These are phyloP conservation scores for Coemansia pectinata DNA, from an alignment of 192 early-diverging fungal species.

Conservation along the genomic window DNA sequence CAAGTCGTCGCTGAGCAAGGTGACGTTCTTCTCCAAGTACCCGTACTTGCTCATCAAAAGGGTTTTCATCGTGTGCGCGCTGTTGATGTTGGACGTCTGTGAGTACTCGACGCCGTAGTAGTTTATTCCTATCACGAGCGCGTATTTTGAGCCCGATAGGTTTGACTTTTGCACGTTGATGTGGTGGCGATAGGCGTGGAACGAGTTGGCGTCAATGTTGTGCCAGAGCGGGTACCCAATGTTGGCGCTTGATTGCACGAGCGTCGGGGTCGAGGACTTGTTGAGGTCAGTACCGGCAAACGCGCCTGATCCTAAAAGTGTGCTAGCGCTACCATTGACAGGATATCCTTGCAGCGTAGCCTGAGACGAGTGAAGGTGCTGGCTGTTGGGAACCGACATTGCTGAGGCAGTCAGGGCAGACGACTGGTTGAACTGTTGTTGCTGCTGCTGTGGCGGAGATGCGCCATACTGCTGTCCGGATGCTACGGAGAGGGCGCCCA, in stretches of 20 bases:
- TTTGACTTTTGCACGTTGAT: conserved; percentile 36
- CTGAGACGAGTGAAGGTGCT: conserved; percentile 17
- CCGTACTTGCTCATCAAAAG: conserved; percentile 61
- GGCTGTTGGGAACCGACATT: conserved; percentile 1
- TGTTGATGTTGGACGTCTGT: conserved; percentile 59
- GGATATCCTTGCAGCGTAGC: conserved; percentile 6
- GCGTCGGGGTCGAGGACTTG: conserved; percentile 7
- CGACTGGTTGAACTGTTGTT: conserved; percentile 1
- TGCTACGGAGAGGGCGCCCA: conserved; percentile 33
- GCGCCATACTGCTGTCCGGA: neutral
- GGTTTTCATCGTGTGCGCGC: conserved; percentile 58
- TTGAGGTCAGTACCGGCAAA: neutral
- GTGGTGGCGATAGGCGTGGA: conserved; percentile 40
- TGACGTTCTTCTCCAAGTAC: conserved; percentile 60
- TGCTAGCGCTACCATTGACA: conserved; percentile 2
- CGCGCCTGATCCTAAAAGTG: conserved; percentile 3
- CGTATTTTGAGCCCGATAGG: conserved; percentile 45
- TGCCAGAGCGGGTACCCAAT: conserved; percentile 27
- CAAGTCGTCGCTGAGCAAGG: conserved; percentile 72
- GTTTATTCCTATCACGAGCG: conserved; percentile 61
- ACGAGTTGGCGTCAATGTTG: conserved; percentile 28
- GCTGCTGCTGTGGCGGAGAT: conserved; percentile 6
- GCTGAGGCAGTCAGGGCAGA: conserved; percentile 15
- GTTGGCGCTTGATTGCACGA: conserved; percentile 9
- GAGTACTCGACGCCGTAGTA: conserved; percentile 55